phyloP scores from a whole-genome alignment of 2,329 filamentous ascomycete genomes.

The Anthostomella pinea region DNA sequence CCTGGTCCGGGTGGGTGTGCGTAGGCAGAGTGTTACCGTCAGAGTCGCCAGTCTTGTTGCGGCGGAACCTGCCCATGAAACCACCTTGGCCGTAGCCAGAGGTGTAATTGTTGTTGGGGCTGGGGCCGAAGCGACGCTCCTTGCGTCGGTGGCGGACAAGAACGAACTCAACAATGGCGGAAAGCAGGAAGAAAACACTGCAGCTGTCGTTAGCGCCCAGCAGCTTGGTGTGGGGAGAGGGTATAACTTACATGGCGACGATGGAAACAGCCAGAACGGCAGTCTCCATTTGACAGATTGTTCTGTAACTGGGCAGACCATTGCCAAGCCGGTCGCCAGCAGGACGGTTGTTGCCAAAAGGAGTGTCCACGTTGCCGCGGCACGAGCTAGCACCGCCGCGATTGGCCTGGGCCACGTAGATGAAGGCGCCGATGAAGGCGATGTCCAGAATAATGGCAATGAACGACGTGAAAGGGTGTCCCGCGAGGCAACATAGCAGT shows the following conservation, averaged over 20 bases:
- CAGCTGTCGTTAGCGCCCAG: slow-evolving; percentile 2
- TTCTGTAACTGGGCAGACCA: slow-evolving; percentile 45
- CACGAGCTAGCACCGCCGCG: slow-evolving; percentile 67
- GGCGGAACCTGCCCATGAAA: slow-evolving; percentile 33
- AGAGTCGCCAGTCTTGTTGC: slow-evolving; percentile 16
- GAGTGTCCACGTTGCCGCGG: slow-evolving; percentile 57
- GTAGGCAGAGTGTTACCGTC: slow-evolving; percentile 34
- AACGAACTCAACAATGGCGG: slow-evolving; percentile 64
- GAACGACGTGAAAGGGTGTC: slow-evolving; percentile 68
- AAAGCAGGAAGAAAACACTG: slow-evolving; percentile 72
- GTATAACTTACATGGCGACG: slow-evolving; percentile 62
- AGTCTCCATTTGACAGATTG: slow-evolving; percentile 72
- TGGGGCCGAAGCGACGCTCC: slow-evolving; percentile 39
- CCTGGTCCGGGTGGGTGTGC: slow-evolving; percentile 33
- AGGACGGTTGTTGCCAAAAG: slow-evolving; percentile 65
- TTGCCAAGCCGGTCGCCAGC: slow-evolving; percentile 46
- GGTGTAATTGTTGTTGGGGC: slow-evolving; percentile 40
- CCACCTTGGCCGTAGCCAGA: slow-evolving; percentile 34
- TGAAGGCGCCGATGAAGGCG: slow-evolving; percentile 71
- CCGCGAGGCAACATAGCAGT: slow-evolving; percentile 76
- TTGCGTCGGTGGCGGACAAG: slow-evolving; percentile 67
- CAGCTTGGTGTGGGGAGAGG: not conserved
- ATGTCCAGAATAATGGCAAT: slow-evolving; percentile 74
- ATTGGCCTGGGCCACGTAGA: slow-evolving; percentile 77
- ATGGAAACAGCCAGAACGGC: slow-evolving; percentile 77